Conservation (phyloP, 257 asterid genomes). For the Forsythia viridissima region DNA sequence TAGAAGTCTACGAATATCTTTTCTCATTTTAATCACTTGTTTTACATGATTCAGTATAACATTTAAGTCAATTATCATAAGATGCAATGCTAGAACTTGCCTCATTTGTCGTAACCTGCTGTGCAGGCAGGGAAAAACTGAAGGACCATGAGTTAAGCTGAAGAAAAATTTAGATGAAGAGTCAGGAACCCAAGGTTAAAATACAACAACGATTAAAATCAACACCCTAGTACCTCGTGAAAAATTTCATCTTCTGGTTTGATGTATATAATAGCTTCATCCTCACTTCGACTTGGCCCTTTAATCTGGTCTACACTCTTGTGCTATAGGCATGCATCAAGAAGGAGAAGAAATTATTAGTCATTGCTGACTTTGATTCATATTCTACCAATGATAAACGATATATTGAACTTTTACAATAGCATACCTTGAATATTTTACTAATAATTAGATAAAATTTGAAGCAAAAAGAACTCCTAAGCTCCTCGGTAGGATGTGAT, state of each 20-base stretch:
- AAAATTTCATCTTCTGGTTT: constrained; percentile 74
- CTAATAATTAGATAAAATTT: no score
- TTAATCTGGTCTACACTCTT: no score
- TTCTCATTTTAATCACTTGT: not conserved
- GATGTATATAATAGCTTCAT: no score
- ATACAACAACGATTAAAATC: not conserved
- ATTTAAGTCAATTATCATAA: not conserved
- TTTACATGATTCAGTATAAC: not conserved
- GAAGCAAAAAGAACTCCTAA: no score
- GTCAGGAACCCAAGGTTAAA: constrained; percentile 15
- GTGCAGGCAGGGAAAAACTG: constrained; percentile 62
- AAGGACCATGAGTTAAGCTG: constrained; percentile 93
- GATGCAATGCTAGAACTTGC: constrained; percentile 32
- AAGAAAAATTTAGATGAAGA: constrained; percentile 27
- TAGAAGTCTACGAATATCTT: not conserved
- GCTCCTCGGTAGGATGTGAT: no score
- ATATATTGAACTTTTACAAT: no score
- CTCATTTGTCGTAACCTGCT: constrained; percentile 59
- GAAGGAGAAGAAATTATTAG: no score
- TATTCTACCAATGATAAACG: no score
- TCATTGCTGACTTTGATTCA: no score
- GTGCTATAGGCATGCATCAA: no score
- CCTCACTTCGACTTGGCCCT: no score
- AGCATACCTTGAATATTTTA: no score
- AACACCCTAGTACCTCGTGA: constrained; percentile 46